phyloP scores from a whole-genome alignment of 1,139 yeast genomes.

The Debaryomycetaceae sp. region DNA sequence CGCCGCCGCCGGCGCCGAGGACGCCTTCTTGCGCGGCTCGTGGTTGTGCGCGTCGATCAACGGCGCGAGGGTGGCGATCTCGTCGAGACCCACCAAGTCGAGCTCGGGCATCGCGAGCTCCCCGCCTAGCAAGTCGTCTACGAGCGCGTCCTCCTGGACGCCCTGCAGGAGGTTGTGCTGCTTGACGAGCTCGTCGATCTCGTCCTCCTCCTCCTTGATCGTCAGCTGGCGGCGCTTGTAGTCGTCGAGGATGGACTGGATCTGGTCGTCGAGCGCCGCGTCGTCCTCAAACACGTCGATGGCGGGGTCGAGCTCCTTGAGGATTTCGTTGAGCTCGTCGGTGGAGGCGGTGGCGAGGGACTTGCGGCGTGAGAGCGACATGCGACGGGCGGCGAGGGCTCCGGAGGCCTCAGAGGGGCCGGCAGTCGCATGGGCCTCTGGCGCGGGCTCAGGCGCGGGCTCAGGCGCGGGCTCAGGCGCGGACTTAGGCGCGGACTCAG shows the following conservation, averaged over 20 bases:
- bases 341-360: slow-evolving; percentile 37
- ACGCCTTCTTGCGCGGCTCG: too few species aligned
- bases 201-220: slow-evolving; percentile 37
- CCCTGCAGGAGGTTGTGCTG: slow-evolving; percentile 34
- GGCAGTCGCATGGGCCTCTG: too few species aligned
- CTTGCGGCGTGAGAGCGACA: slow-evolving; percentile 36
- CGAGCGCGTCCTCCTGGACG: slow-evolving; percentile 15
- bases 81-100: slow-evolving; percentile 33
- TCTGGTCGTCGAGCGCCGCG: slow-evolving; percentile 32
- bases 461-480: too few species aligned
- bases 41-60: slow-evolving; percentile 34
- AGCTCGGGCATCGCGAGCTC: too few species aligned
- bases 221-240: slow-evolving; percentile 13
- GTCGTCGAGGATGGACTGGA: slow-evolving; percentile 30
- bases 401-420: too few species aligned
- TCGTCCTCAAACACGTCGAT: slow-evolving; percentile 33
- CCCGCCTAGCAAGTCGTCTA: slow-evolving; percentile 20
- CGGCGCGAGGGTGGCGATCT: slow-evolving; percentile 38
- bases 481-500: too few species aligned
- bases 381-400: too few species aligned
- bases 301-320: slow-evolving; percentile 35
- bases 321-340: slow-evolving; percentile 38
- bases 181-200: slow-evolving; percentile 31
- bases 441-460: too few species aligned
- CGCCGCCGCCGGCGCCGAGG: too few species aligned